Evolutionary conservation across 106 monocot genomes (phyloP), one percentile per base, ranked within the genome.

Genomic region (Platanthera zijinensis): DNA sequence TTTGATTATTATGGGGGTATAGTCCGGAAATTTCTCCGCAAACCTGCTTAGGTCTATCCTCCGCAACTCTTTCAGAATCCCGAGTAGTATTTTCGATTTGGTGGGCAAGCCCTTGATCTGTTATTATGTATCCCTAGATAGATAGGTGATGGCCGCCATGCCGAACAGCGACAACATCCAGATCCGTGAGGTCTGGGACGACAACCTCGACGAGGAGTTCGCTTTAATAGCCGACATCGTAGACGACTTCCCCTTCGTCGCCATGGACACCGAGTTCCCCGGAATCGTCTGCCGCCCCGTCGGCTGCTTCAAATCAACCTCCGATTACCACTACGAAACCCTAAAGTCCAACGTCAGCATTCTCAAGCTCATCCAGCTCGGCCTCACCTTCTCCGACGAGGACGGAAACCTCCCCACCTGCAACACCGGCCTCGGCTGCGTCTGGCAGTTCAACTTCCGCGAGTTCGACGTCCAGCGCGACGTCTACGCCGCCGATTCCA

Each of bases 391-490:
- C 75, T 87, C 80, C 57, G 81, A 83, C 51, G 83, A 77, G 75
- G 17, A 28, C 22, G 86, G 86, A 21, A 81, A 81, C 75, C 80
- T 83, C 32, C 86, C 86, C 17, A 72, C 69, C 11, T 78, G 80
- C 54, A 57, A 59, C 78, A 50, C 47, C 6, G 72, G 72, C 17
- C 17, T 39, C 7, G 48, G 72, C 14, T 72, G 72, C n/a, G 48
- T 87, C 47, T 85, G 84, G 84, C 84, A 85, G 81, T 85, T 85
- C 83, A 86, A 86, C 50, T 86, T 86, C 70, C 51, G 83, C 28
- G 83, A 83, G 46, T 83, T 83, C 61, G 72, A 78, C 64, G 52
- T 62, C 45, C 28, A 75, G 21, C 45, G 51, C 15, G 87, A 87
- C 22, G 72, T 82, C 22, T 86, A 51, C 64, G 86, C 86, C 1